A percentile compares a stretch with the other conserved stretches of the same genome.
These are phyloP conservation scores for Aspergillus nanangensis DNA, from an alignment of 495 filamentous ascomycete genomes.

Conservation along the genomic window DNA sequence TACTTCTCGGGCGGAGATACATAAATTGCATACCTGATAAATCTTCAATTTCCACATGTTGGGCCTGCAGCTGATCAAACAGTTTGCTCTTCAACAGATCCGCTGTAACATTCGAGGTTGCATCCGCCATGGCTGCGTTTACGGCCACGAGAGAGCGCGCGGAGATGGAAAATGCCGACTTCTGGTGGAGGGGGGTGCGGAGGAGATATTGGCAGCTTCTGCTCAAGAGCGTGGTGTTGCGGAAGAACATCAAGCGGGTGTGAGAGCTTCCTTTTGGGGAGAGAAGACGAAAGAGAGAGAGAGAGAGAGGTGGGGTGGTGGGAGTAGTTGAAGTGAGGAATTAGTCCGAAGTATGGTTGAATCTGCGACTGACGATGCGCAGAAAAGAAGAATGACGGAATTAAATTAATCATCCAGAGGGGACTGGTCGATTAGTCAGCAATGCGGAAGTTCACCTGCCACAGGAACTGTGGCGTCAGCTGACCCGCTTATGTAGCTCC, in stretches of 20 bases:
- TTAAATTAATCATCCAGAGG: conserved; percentile 4
- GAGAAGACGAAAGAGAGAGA: background rate
- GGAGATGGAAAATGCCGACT: conserved; percentile 34
- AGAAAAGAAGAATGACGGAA: background rate
- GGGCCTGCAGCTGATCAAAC: conserved; percentile 67
- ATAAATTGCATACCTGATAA: conserved; percentile 72
- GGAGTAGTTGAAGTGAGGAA: background rate
- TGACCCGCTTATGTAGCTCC: background rate
- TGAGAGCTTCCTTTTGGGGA: background rate
- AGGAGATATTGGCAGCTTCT: conserved; percentile 43
- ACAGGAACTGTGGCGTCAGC: conserved; percentile 2
- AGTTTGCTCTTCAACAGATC: conserved; percentile 64
- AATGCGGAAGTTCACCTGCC: background rate
- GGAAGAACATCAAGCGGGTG: conserved; percentile 39
- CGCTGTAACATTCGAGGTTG: conserved; percentile 63
- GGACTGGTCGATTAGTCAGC: background rate
- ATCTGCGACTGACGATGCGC: too few species aligned
- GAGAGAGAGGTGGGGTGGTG: background rate
- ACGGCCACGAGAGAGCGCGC: conserved; percentile 36
- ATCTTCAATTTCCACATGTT: conserved; percentile 87
- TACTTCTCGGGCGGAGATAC: background rate
- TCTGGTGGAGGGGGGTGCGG: conserved; percentile 24
- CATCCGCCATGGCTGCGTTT: conserved; percentile 44
- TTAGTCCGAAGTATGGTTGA: too few species aligned
- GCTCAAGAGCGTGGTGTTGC: conserved; percentile 35